Percentiles rank a stretch among this genome's conserved stretches.
Conservation (phyloP, 2,329 filamentous ascomycete species). For the Aspergillus ibericus region DNA sequence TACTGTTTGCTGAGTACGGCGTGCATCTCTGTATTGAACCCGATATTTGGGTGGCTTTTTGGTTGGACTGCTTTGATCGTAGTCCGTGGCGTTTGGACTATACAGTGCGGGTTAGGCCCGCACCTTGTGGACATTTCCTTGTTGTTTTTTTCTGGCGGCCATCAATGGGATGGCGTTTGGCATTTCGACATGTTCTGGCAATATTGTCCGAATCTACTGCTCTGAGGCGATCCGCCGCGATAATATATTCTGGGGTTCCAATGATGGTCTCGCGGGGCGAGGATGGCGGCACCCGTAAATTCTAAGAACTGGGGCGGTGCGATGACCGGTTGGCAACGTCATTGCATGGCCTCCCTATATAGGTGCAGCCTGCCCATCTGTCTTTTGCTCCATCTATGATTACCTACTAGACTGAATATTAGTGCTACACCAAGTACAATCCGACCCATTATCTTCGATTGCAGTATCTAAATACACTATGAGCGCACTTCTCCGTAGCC, state of each 20-base stretch:
- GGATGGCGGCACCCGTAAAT: neutral
- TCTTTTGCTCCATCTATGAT: too few relatives aligned
- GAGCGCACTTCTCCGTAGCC: conserved; percentile 4
- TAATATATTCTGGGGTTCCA: neutral
- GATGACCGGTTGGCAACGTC: conserved; percentile 7
- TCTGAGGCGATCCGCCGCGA: conserved; percentile 2
- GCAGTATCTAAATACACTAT: too few relatives aligned
- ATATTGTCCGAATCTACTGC: conserved; percentile 7
- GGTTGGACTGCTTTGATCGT: neutral
- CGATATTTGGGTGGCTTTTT: conserved; percentile 1
- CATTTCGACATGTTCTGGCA: conserved; percentile 10
- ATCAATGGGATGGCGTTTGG: neutral
- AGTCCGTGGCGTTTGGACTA: conserved; percentile 1
- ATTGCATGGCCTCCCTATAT: neutral
- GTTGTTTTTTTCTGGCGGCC: neutral
- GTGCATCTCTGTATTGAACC: conserved; percentile 15
- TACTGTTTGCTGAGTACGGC: conserved; percentile 11
- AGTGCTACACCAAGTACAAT: neutral
- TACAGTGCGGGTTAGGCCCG: neutral
- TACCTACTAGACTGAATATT: too few relatives aligned
- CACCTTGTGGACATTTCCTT: neutral
- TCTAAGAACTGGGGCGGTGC: neutral
- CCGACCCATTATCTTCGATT: neutral
- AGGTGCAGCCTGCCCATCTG: neutral
- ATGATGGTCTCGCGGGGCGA: neutral